Evolutionary conservation across 495 filamentous ascomycete species (phyloP).

Genomic region (Aspergillus mulundensis): DNA sequence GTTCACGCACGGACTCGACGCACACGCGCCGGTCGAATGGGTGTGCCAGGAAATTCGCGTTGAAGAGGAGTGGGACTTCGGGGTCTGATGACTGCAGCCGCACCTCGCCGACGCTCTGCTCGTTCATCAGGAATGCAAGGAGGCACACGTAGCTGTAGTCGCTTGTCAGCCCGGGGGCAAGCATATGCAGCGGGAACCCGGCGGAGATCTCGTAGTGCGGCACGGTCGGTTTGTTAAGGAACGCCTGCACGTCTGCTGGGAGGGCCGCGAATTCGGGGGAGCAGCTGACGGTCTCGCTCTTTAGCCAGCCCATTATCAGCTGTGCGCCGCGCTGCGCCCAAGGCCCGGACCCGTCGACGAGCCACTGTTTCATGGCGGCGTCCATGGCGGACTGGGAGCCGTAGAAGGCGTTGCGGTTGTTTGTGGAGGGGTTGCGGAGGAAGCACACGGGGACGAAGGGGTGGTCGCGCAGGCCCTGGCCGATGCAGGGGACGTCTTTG

Average conservation of each 20-base stretch:
- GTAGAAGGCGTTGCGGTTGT: slow-evolving; percentile 31
- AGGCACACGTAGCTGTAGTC: slow-evolving; percentile 32
- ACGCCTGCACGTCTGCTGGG: slow-evolving; percentile 31
- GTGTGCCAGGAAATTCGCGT: slow-evolving; percentile 53
- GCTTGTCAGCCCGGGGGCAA: slow-evolving; percentile 22
- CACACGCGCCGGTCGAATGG: slow-evolving; percentile 54
- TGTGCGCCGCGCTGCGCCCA: slow-evolving; percentile 40
- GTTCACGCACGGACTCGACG: slow-evolving; percentile 49
- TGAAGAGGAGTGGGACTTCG: slow-evolving; percentile 48
- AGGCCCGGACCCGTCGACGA: slow-evolving; percentile 40
- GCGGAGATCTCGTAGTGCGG: slow-evolving; percentile 45
- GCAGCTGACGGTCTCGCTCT: slow-evolving; percentile 35
- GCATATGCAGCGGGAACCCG: slow-evolving; percentile 27
- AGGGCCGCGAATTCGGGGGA: slow-evolving; percentile 45
- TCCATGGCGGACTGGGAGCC: slow-evolving; percentile 31
- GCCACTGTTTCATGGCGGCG: slow-evolving; percentile 45
- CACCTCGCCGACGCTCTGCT: slow-evolving; percentile 46
- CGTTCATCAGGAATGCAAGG: slow-evolving; percentile 33
- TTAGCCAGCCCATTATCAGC: slow-evolving; percentile 51
- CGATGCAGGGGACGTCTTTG: slow-evolving; percentile 46
- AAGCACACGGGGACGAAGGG: slow-evolving; percentile 24
- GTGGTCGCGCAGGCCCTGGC: slow-evolving; percentile 58
- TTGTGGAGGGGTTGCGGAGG: slow-evolving; percentile 26
- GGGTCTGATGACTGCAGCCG: slow-evolving; percentile 54
- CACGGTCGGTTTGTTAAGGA: slow-evolving; percentile 40